These are phyloP conservation scores for Pinus tabuliformis DNA, from an alignment of 75 land plant species.

Conservation along the genomic window DNA sequence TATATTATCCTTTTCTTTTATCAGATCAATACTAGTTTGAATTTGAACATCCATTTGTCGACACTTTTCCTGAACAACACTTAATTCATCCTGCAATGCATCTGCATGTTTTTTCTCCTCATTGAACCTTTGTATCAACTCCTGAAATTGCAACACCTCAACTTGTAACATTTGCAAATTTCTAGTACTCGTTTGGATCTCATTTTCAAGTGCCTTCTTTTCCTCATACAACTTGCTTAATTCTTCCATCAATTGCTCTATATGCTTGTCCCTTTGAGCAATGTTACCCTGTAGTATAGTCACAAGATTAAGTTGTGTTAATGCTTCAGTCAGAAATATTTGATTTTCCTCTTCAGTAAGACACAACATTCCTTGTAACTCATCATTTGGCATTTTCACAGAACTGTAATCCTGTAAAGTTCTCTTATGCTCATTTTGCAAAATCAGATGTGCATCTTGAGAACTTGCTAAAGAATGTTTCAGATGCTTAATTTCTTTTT, in stretches of 20 bases:
- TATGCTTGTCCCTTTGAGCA: constrained; percentile 2
- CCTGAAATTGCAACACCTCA: background rate
- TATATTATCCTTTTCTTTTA: constrained; percentile 3
- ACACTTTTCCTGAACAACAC: background rate
- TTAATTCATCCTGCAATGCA: constrained; percentile 9
- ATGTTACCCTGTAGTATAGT: constrained; percentile 1
- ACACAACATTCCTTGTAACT: constrained; percentile 3
- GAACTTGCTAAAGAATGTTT: constrained; percentile 1
- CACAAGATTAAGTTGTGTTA: constrained; percentile 2
- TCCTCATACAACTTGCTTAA: constrained; percentile 5
- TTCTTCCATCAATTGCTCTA: background rate
- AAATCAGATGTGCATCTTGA: constrained; percentile 2
- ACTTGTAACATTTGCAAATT: constrained; percentile 2
- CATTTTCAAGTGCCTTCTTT: background rate
- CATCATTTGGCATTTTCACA: background rate
- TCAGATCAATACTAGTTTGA: background rate
- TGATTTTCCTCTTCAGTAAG: constrained; percentile 2
- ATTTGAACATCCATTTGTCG: background rate
- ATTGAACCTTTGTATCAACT: constrained; percentile 2
- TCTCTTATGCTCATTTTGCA: constrained; percentile 8
- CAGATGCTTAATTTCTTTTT: background rate
- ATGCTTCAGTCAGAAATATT: background rate
- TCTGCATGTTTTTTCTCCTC: constrained; percentile 1
- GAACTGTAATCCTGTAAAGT: constrained; percentile 6
- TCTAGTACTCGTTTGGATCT: background rate